Evolutionary conservation across 129 eudicot species (phyloP).

Genomic region (Flaveria brownii): DNA sequence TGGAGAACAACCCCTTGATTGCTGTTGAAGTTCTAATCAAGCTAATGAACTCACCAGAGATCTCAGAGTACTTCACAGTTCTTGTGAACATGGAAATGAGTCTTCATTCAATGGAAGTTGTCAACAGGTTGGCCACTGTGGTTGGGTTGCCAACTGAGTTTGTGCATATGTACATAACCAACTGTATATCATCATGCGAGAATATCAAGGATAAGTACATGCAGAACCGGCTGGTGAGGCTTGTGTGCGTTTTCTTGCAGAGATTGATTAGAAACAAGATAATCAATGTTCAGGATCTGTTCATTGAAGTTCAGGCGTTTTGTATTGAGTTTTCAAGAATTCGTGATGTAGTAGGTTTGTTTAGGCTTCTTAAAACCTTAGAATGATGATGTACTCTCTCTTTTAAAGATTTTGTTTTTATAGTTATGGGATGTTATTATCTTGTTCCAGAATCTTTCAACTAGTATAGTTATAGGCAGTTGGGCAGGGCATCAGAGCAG

Average conservation of each 20-base stretch:
- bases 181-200: constrained; percentile 88
- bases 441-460: constrained; percentile 11
- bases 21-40: constrained; percentile 92
- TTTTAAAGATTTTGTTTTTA: not conserved
- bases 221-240: constrained; percentile 95
- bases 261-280: constrained; percentile 90
- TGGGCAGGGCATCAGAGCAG: too few species aligned
- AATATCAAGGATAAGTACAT: constrained; percentile 91
- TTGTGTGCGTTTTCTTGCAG: constrained; percentile 86
- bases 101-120: constrained; percentile 98
- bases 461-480: not conserved
- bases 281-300: constrained; percentile 86
- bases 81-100: constrained; percentile 99
- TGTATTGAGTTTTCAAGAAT: constrained; percentile 97
- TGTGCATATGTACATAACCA: constrained; percentile 88
- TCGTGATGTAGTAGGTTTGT: constrained; percentile 86
- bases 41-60: constrained; percentile 81
- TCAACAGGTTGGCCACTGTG: constrained; percentile 86
- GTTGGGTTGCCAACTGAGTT: constrained; percentile 94
- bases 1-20: constrained; percentile 90
- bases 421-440: constrained; percentile 19
- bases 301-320: constrained; percentile 91
- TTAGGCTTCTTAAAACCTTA: constrained; percentile 83
- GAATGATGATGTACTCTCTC: constrained; percentile 40
- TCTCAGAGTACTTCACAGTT: constrained; percentile 77